phyloP scores from a whole-genome alignment of 164 flowering plant species.

The Amborella trichopoda region DNA sequence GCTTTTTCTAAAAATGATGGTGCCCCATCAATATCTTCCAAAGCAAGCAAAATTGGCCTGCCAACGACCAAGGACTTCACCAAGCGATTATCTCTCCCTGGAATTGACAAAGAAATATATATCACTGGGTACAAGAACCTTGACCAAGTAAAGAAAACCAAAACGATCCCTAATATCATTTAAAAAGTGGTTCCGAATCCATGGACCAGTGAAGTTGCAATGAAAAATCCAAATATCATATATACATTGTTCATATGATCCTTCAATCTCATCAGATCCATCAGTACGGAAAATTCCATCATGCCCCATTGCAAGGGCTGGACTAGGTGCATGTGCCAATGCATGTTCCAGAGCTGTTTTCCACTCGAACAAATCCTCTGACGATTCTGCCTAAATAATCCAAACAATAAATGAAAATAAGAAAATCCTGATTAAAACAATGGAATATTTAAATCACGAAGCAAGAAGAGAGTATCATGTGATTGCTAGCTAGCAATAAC shows the following conservation, averaged over 20 bases:
- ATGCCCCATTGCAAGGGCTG: conserved; percentile 94
- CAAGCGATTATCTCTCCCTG: conserved; percentile 93
- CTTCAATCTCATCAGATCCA: conserved; percentile 56
- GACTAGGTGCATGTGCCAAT: conserved; percentile 96
- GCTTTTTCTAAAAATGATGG: conserved; percentile 99
- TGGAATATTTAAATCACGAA: neutral
- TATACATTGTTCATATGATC: conserved; percentile 84
- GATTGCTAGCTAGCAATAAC: neutral
- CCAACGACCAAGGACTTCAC: conserved; percentile 97
- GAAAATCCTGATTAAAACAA: conserved; percentile 1
- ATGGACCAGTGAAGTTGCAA: neutral
- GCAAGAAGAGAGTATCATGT: neutral
- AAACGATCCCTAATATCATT: no score
- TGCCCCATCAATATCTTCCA: conserved; percentile 98
- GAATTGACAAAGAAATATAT: conserved; percentile 1
- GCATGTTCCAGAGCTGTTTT: conserved; percentile 93
- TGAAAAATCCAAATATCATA: neutral
- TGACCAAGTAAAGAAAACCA: no score
- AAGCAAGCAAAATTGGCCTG: conserved; percentile 95
- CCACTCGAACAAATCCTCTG: conserved; percentile 95
- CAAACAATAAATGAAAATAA: neutral
- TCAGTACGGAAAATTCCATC: conserved; percentile 94
- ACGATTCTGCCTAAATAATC: conserved; percentile 72
- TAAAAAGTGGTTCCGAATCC: no score
- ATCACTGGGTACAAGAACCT: no score